phyloP scores from a whole-genome alignment of 768 basidiomycete species.

The Strobilomyces echinocephalus region DNA sequence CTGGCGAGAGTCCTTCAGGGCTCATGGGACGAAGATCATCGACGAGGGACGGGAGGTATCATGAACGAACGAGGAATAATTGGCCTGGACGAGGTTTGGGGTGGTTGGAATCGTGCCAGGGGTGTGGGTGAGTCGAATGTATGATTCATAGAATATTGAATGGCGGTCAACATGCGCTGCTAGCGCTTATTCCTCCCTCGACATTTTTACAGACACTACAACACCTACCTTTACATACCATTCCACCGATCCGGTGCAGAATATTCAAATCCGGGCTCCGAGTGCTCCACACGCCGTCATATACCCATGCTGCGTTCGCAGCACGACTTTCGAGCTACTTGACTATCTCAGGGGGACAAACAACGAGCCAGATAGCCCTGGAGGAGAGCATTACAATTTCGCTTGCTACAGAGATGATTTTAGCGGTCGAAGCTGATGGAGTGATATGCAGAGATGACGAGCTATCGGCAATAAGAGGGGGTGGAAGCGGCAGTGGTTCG shows the following conservation, averaged over 20 bases:
- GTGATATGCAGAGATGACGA: conserved; percentile 75
- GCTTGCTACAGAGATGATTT: conserved; percentile 74
- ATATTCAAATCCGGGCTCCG: conserved; percentile 68
- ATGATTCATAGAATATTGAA: not conserved
- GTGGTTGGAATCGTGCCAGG: conserved; percentile 89
- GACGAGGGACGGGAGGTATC: conserved; percentile 43
- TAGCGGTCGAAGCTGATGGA: conserved; percentile 65
- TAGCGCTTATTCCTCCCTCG: conserved; percentile 86
- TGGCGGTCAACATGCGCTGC: not conserved
- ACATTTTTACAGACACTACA: conserved; percentile 77
- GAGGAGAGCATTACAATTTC: conserved; percentile 70
- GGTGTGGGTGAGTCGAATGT: conserved; percentile 61
- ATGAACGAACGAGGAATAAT: conserved; percentile 79
- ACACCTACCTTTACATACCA: conserved; percentile 58
- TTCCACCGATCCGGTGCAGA: conserved; percentile 62
- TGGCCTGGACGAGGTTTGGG: conserved; percentile 91
- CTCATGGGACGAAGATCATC: conserved; percentile 13
- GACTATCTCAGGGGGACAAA: conserved; percentile 45
- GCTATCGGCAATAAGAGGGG: conserved; percentile 31
- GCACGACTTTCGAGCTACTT: conserved; percentile 58
- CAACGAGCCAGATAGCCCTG: conserved; percentile 65
- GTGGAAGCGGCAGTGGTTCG: conserved; percentile 43
- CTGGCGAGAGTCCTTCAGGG: conserved; percentile 69
- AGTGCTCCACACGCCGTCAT: conserved; percentile 82
- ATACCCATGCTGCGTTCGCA: conserved; percentile 62